Conservation (phyloP, 768 basidiomycete genomes). For the Mycena floridula region DNA sequence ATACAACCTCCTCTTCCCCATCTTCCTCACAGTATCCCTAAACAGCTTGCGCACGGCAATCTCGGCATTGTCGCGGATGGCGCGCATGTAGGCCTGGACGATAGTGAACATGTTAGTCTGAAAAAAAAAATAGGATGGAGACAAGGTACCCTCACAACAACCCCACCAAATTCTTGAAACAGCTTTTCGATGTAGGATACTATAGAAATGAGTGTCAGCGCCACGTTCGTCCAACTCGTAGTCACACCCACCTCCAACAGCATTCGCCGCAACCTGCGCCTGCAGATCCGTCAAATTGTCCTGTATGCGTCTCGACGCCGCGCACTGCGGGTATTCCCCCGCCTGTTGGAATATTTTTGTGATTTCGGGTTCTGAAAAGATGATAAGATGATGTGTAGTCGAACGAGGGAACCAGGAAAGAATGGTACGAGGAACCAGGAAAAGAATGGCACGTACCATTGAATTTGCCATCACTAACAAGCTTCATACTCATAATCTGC, state of each 20-base stretch:
- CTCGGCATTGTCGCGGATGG: conserved; percentile 25
- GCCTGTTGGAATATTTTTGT: neutral
- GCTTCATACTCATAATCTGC: too few species aligned
- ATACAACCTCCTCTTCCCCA: too few species aligned
- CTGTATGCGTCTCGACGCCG: neutral
- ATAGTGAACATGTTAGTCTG: too few species aligned
- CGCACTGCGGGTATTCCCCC: neutral
- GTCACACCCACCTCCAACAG: too few species aligned
- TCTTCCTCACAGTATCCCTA: too few species aligned
- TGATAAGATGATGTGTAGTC: neutral
- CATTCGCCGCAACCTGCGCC: neutral
- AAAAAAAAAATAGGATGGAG: too few species aligned
- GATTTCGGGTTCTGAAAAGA: neutral
- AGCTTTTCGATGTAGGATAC: neutral
- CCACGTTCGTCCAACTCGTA: neutral
- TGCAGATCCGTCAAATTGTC: neutral
- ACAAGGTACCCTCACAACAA: too few species aligned
- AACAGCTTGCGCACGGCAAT: too few species aligned
- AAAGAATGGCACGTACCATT: neutral
- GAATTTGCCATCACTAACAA: conserved; percentile 2
- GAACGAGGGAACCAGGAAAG: too few species aligned
- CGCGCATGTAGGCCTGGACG: too few species aligned
- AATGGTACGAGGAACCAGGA: too few species aligned
- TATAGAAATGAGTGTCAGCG: too few species aligned
- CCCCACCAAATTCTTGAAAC: conserved; percentile 1